A percentile compares a stretch with the other conserved stretches of the same genome.
Conservation (phyloP, 495 filamentous ascomycete species). For the Cercophora newfieldiana region DNA sequence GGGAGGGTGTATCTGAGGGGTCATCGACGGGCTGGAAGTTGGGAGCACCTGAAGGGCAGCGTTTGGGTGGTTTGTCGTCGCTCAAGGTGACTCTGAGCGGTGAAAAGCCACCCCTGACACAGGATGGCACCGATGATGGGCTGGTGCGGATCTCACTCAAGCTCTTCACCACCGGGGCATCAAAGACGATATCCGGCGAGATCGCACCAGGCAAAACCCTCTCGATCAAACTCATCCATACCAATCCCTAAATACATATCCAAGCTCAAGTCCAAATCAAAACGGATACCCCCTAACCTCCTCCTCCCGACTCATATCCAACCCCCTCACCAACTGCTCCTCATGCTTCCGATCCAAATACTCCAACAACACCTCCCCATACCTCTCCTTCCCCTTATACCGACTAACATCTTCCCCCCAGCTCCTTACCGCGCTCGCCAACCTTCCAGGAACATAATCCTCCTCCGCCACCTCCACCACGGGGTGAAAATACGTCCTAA, state of each 20-base stretch:
- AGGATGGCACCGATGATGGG: neutral
- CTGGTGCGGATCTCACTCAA: neutral
- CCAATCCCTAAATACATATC: neutral
- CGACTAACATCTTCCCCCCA: constrained; percentile 82
- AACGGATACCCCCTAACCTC: constrained; percentile 45
- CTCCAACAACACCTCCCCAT: constrained; percentile 75
- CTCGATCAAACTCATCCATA: neutral
- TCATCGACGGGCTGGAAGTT: neutral
- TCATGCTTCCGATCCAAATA: constrained; percentile 78
- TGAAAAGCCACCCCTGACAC: no score
- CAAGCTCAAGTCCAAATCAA: constrained; percentile 34
- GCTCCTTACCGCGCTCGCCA: constrained; percentile 74
- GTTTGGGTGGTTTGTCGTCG: no score
- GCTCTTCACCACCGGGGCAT: neutral
- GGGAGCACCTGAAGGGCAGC: neutral
- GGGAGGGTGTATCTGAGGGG: neutral
- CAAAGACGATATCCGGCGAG: neutral
- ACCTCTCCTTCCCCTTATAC: constrained; percentile 85
- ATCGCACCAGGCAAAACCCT: neutral
- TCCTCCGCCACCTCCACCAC: constrained; percentile 66
- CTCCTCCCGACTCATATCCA: constrained; percentile 62
- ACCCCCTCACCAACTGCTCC: constrained; percentile 68
- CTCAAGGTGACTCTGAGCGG: no score
- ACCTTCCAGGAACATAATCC: constrained; percentile 67
- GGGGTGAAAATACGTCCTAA: constrained; percentile 76